phyloP scores from a whole-genome alignment of 2,329 filamentous ascomycete genomes.

The Colletotrichum falcatum region DNA sequence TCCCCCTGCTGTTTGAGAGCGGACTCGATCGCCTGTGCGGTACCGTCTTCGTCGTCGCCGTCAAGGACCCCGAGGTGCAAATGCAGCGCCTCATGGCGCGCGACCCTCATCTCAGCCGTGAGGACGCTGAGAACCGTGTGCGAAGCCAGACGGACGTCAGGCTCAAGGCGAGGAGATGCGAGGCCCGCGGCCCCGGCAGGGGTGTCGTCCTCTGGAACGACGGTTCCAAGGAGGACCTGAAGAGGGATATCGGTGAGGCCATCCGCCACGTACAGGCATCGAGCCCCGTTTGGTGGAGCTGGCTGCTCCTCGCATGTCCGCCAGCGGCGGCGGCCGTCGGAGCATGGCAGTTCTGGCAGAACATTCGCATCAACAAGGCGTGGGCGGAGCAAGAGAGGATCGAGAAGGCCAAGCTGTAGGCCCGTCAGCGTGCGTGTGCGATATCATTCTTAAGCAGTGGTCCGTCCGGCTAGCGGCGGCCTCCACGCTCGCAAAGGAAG shows the following conservation, averaged over 20 bases:
- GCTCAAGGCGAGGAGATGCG: constrained; percentile 82
- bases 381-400: constrained; percentile 74
- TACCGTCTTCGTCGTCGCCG: constrained; percentile 86
- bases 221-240: constrained; percentile 76
- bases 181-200: constrained; percentile 70
- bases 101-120: constrained; percentile 81
- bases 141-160: constrained; percentile 87
- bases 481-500: not conserved
- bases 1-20: constrained; percentile 92
- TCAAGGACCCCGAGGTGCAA: constrained; percentile 83
- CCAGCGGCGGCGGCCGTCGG: constrained; percentile 78
- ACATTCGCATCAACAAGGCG: constrained; percentile 74
- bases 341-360: constrained; percentile 78
- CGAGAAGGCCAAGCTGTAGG: constrained; percentile 57
- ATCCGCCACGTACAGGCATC: constrained; percentile 70
- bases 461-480: not conserved
- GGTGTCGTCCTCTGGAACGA: constrained; percentile 96
- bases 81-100: constrained; percentile 81
- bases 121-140: constrained; percentile 90
- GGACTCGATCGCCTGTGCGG: constrained; percentile 88
- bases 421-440: no score
- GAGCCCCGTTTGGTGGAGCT: constrained; percentile 89
- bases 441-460: not conserved
- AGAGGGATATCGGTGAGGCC: constrained; percentile 72
- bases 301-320: constrained; percentile 75